A percentile compares a stretch with the other conserved stretches of the same genome.
These are phyloP conservation scores for Herpetomonas tarakana DNA, from an alignment of 208 protist genomes.

Conservation along the genomic window DNA sequence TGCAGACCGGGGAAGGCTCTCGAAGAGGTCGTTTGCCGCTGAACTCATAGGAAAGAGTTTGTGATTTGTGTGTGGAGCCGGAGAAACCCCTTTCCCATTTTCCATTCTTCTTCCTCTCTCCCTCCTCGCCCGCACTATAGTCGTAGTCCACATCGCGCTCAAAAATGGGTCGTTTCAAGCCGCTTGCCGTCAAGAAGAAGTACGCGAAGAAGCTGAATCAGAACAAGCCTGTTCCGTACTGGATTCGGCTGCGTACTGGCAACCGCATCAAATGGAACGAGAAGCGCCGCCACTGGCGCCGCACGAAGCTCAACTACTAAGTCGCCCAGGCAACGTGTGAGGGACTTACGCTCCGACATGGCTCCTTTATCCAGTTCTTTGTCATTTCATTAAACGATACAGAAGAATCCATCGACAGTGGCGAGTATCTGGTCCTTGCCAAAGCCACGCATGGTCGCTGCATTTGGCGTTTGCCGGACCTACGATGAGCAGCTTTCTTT, in stretches of 20 bases:
- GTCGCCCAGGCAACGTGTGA: not conserved
- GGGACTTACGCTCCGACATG: not conserved
- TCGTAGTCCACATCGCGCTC: no score
- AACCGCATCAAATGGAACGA: conserved; percentile 94
- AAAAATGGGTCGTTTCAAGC: conserved; percentile 91
- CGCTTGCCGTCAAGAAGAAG: conserved; percentile 92
- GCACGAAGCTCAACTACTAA: conserved; percentile 94
- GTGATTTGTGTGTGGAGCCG: no score
- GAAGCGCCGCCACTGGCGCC: conserved; percentile 95
- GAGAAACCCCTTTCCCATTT: no score
- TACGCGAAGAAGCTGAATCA: conserved; percentile 94
- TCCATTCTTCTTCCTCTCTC: no score
- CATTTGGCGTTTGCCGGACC: not conserved
- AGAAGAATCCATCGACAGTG: not conserved
- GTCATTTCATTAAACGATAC: not conserved
- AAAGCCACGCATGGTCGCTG: no score
- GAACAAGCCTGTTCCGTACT: conserved; percentile 94
- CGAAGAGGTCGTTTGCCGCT: no score
- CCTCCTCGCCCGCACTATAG: no score
- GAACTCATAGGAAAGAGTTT: no score
- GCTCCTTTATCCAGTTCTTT: not conserved
- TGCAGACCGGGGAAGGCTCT: no score
- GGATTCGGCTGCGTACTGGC: conserved; percentile 89
- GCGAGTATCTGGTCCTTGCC: not conserved
- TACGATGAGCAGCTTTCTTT: no score